Base-by-base conservation (phyloP, 257 asterid genomes). In the Ehretia macrophylla region DNA sequence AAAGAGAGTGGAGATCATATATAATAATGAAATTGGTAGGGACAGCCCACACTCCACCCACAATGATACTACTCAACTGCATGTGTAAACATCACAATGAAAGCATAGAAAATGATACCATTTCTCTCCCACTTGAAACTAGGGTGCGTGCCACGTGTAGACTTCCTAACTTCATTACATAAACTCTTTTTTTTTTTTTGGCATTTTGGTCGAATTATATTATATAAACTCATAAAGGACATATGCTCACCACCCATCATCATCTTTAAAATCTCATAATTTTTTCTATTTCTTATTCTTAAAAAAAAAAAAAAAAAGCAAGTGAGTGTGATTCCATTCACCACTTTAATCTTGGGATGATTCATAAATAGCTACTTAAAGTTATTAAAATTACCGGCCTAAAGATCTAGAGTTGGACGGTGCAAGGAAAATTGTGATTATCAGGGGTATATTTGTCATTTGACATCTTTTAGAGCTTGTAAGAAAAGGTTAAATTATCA, bases 11-110 rank as follows among this genome's bases (percentile, higher is more conserved):
- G 59, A 79, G 73, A 75, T 80, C 78, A n/a, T n/a, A n/a, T n/a
- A n/a, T n/a, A n/a, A 84, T 81, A 84, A 70, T 68, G 79, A 67
- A 72, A 62, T 74, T 73, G 42, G 68, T 68, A 74, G 75, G 83
- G 83, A 66, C 72, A 78, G 40, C 79, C 76, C 81, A 67, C 80
- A 42, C 32, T 75, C 78, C 81, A 83, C 87, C 76, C 32, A 55
- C 20, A 60, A 70, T 64, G 51, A 68, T 68, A 65, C 65, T 52
- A 46, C 55, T 70, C 51, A 59, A 55, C 18, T 65, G 59, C 67
- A 44, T 58, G 62, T 51, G 60, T 60, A 40, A 62, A 48, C 77
- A 72, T 56, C 62, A 58, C 55, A 22, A 65, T 67, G 64, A 62
- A 63, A 47, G 70, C 65, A 50, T 17, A 44, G 37, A 58, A 70